A percentile compares a stretch with the other conserved stretches of the same genome.
Conservation (phyloP, 2,329 filamentous ascomycete genomes). For the Aspergillus sp. region DNA sequence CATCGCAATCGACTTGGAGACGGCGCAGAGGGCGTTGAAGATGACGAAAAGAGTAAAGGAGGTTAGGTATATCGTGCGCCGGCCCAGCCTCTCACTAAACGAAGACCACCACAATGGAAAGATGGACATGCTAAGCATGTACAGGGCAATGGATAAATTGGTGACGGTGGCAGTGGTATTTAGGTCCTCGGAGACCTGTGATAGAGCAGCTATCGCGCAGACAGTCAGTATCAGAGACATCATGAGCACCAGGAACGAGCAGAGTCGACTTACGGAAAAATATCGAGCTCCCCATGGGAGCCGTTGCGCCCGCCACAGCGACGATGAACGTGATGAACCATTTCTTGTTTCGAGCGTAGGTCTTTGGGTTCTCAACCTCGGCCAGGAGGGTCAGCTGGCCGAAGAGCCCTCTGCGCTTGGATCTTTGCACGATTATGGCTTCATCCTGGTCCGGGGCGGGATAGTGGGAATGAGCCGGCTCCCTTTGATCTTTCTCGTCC, state of each 20-base stretch:
- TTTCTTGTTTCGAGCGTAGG: slow-evolving; percentile 66
- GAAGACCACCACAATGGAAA: slow-evolving; percentile 83
- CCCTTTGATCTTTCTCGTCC: slow-evolving; percentile 1
- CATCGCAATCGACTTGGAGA: slow-evolving; percentile 63
- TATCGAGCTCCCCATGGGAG: slow-evolving; percentile 75
- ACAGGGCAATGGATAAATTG: slow-evolving; percentile 68
- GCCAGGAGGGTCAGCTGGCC: slow-evolving; percentile 62
- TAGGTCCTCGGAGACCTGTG: slow-evolving; percentile 54
- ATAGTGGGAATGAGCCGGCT: background rate
- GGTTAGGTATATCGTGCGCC: slow-evolving; percentile 67
- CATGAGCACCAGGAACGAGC: background rate
- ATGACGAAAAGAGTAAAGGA: slow-evolving; percentile 65
- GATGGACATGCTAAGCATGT: slow-evolving; percentile 75
- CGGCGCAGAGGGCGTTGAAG: slow-evolving; percentile 60
- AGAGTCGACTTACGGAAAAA: slow-evolving; percentile 58
- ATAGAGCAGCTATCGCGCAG: slow-evolving; percentile 51
- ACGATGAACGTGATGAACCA: slow-evolving; percentile 76
- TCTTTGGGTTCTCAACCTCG: slow-evolving; percentile 66
- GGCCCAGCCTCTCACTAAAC: slow-evolving; percentile 62
- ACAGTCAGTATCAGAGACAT: slow-evolving; percentile 2
- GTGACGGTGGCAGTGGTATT: slow-evolving; percentile 55
- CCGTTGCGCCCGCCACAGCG: slow-evolving; percentile 64
- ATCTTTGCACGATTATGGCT: slow-evolving; percentile 41
- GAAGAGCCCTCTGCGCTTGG: slow-evolving; percentile 61
- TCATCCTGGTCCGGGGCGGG: background rate